These are phyloP conservation scores for Pholiota molesta DNA, from an alignment of 768 basidiomycete species.

Conservation along the genomic window DNA sequence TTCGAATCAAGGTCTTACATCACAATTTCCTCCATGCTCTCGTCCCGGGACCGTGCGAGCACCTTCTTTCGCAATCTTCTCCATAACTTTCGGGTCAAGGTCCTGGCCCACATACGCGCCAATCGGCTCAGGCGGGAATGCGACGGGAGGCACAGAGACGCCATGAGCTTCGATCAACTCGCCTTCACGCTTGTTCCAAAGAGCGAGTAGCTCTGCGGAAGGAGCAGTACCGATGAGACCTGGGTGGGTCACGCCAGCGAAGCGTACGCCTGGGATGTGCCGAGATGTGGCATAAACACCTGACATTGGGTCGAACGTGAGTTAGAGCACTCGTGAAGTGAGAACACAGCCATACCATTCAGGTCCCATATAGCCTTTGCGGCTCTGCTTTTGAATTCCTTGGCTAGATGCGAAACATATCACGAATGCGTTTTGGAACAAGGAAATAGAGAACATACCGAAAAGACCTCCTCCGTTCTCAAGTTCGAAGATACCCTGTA, in stretches of 20 bases:
- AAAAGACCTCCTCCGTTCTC: constrained; percentile 75
- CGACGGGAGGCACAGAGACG: constrained; percentile 62
- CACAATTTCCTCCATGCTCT: constrained; percentile 83
- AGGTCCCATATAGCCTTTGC: constrained; percentile 85
- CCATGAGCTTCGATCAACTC: constrained; percentile 58
- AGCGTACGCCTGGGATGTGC: constrained; percentile 79
- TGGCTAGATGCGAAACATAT: constrained; percentile 37
- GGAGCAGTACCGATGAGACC: constrained; percentile 80
- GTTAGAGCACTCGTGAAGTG: not conserved
- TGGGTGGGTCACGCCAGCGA: constrained; percentile 78
- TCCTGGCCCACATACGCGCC: constrained; percentile 77
- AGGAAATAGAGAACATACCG: constrained; percentile 37
- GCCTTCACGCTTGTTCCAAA: constrained; percentile 76
- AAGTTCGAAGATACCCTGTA: constrained; percentile 72
- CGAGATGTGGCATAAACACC: constrained; percentile 74
- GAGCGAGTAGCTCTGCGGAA: constrained; percentile 68
- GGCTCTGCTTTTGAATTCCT: constrained; percentile 70
- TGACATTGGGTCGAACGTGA: constrained; percentile 19
- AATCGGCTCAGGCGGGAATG: constrained; percentile 58
- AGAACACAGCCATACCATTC: constrained; percentile 43
- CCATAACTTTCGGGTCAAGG: constrained; percentile 43
- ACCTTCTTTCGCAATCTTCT: constrained; percentile 65
- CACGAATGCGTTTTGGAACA: not conserved
- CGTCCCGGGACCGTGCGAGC: constrained; percentile 76
- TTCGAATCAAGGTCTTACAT: constrained; percentile 41